A percentile compares a stretch with the other conserved stretches of the same genome.
These are phyloP conservation scores for Colletotrichum nymphaeae DNA, from an alignment of 2,329 filamentous ascomycete species.

Conservation along the genomic window DNA sequence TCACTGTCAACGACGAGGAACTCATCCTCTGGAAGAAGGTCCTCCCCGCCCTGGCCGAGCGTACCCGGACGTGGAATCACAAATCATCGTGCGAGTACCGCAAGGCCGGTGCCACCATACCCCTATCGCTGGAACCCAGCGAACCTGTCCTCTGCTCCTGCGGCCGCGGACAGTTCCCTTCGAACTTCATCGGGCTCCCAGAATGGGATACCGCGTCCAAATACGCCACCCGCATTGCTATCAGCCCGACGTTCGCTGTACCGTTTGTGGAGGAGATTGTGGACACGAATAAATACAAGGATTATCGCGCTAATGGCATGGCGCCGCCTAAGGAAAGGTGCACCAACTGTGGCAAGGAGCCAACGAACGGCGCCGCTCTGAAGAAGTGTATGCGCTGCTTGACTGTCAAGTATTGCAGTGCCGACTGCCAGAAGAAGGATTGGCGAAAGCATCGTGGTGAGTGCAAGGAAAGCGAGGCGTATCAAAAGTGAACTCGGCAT, in stretches of 20 bases:
- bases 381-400: constrained; percentile 59
- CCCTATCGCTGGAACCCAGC: constrained; percentile 50
- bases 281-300: constrained; percentile 36
- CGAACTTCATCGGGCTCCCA: constrained; percentile 52
- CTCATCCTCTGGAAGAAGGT: constrained; percentile 62
- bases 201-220: constrained; percentile 55
- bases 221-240: constrained; percentile 65
- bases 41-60: constrained; percentile 57
- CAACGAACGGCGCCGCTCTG: constrained; percentile 45
- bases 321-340: constrained; percentile 43
- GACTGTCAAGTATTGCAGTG: constrained; percentile 61
- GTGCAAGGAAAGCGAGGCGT: constrained; percentile 43
- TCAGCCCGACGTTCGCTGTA: constrained; percentile 65
- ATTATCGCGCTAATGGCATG: neutral
- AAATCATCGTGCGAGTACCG: constrained; percentile 55
- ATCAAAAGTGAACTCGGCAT: neutral
- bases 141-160: constrained; percentile 57
- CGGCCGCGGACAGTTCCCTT: constrained; percentile 55
- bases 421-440: constrained; percentile 63
- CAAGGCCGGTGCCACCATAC: constrained; percentile 45
- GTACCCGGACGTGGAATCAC: constrained; percentile 62
- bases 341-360: constrained; percentile 49
- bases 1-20: constrained; percentile 65
- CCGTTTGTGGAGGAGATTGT: constrained; percentile 55
- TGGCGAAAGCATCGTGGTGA: constrained; percentile 64